These are phyloP conservation scores for Cordyceps javanica DNA, from an alignment of 2,329 filamentous ascomycete genomes.

Conservation along the genomic window DNA sequence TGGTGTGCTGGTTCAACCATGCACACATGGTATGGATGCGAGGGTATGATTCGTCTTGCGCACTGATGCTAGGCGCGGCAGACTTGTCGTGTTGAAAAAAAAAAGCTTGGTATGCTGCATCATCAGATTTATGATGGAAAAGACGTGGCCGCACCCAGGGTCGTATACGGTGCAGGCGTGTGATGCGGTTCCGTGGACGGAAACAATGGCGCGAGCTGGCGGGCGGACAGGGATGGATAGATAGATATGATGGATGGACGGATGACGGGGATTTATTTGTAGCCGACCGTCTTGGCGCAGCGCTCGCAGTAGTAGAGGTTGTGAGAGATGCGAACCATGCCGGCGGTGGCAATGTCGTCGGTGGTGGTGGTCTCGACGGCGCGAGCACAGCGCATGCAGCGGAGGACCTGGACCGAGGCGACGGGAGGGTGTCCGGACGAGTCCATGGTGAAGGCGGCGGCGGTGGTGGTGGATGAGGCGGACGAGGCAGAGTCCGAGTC, in stretches of 20 bases:
- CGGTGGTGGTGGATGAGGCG: constrained; percentile 21
- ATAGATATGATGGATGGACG: too few relatives aligned
- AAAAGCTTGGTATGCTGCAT: neutral
- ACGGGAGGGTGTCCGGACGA: constrained; percentile 33
- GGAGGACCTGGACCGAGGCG: constrained; percentile 52
- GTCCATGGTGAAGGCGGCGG: constrained; percentile 41
- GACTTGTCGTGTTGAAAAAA: neutral
- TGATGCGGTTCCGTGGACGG: neutral
- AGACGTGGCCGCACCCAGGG: neutral
- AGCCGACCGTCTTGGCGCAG: constrained; percentile 58
- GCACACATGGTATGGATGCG: neutral
- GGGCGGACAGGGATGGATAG: neutral
- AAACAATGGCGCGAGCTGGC: too few relatives aligned
- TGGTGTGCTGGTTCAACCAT: neutral
- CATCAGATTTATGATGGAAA: neutral
- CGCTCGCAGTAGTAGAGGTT: constrained; percentile 62
- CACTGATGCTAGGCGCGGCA: neutral
- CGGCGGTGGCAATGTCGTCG: constrained; percentile 50
- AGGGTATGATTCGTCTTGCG: neutral
- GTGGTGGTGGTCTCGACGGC: constrained; percentile 55
- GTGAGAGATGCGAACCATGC: constrained; percentile 59
- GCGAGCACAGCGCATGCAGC: constrained; percentile 56
- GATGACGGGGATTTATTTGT: constrained; percentile 40
- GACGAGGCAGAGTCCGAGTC: constrained; percentile 36
- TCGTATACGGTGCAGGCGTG: neutral